phyloP scores from a whole-genome alignment of 306 rosid genomes.

The Acacia acuminata region DNA sequence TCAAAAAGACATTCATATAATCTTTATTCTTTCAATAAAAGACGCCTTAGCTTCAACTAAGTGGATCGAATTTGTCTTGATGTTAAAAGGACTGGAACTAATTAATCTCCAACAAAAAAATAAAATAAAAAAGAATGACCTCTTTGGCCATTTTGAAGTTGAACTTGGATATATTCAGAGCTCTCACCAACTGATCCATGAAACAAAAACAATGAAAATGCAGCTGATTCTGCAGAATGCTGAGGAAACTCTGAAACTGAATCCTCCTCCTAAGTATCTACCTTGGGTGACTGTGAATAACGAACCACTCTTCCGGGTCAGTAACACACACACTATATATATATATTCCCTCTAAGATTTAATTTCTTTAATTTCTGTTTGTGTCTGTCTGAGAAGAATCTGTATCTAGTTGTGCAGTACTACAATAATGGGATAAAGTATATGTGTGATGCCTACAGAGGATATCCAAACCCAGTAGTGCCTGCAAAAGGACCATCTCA shows the following conservation, averaged over 20 bases:
- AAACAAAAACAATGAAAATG: background rate
- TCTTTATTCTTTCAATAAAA: background rate
- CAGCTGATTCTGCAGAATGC: slow-evolving; percentile 3
- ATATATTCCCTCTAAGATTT: background rate
- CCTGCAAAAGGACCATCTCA: background rate
- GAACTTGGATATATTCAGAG: background rate
- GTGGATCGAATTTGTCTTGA: background rate
- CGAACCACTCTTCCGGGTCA: background rate
- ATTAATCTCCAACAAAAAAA: background rate
- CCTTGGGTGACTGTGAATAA: background rate
- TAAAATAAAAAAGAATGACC: background rate
- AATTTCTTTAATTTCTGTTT: background rate
- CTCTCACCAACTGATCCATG: background rate
- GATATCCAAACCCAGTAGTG: background rate
- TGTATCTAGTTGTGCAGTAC: background rate
- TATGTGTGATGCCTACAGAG: background rate
- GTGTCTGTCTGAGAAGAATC: background rate
- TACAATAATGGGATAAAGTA: background rate
- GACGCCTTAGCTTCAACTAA: background rate
- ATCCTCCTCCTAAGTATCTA: background rate
- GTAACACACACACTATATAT: background rate
- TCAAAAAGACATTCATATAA: background rate
- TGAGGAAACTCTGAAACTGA: background rate
- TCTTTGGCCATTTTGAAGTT: no score
- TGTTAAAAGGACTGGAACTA: background rate